A percentile compares a stretch with the other conserved stretches of the same genome.
Evolutionary conservation across 768 basidiomycete species (phyloP).

Genomic region (Mycena haematopus): DNA sequence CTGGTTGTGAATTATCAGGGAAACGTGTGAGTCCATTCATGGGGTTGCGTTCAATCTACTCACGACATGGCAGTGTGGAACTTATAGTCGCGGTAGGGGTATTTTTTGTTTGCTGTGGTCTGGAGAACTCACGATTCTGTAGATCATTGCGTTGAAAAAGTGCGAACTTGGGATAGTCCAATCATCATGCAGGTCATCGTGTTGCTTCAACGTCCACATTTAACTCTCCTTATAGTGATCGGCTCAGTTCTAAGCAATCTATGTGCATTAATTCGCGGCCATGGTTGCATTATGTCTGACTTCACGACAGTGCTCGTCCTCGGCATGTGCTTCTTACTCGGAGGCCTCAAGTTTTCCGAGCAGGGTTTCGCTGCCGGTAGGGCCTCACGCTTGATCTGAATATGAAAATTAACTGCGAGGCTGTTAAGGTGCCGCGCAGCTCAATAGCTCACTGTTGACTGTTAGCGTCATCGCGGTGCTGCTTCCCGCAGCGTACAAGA

Average conservation of each 20-base stretch:
- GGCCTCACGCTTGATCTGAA: conserved; percentile 3
- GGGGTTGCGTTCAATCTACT: neutral
- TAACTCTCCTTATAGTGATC: conserved; percentile 47
- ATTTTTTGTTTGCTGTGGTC: neutral
- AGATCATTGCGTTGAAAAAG: conserved; percentile 30
- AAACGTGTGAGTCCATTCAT: conserved; percentile 24
- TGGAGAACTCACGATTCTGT: neutral
- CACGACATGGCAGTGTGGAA: conserved; percentile 34
- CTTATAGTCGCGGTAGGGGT: conserved; percentile 63
- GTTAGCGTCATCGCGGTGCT: conserved; percentile 60
- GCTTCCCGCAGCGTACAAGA: conserved; percentile 63
- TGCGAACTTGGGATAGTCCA: conserved; percentile 63
- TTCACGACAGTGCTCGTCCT: conserved; percentile 55
- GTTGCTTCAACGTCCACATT: neutral
- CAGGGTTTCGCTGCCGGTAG: conserved; percentile 61
- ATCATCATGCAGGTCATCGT: conserved; percentile 56
- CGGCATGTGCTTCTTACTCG: conserved; percentile 73
- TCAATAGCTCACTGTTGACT: conserved; percentile 60
- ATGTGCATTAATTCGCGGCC: conserved; percentile 40
- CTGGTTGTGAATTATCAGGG: conserved; percentile 32
- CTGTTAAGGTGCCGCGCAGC: conserved; percentile 43
- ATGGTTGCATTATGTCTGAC: neutral
- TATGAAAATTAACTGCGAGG: neutral
- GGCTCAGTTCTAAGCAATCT: conserved; percentile 70
- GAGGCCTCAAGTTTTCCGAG: conserved; percentile 60